Base-by-base conservation (phyloP, 73 alveolate genomes). In the Uronychia binucleata region DNA sequence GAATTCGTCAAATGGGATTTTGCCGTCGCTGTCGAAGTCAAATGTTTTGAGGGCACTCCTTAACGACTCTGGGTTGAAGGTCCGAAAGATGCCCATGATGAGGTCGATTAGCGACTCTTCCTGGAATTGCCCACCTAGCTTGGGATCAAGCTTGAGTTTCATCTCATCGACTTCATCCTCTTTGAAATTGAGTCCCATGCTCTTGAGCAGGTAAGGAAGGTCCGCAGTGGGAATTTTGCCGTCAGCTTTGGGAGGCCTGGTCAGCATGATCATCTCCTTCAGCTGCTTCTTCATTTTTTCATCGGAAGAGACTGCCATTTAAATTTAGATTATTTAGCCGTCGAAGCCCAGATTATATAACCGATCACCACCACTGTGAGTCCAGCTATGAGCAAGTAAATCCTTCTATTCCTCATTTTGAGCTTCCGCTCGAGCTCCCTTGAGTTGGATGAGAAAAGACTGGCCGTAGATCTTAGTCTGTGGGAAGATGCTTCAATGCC, bases 11-110 rank as follows among this genome's bases (percentile, higher is more conserved):
- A 13, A 67, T 5, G 78, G 78, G 32, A 67, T 67, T 28, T 67
- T 67, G 29, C 78, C 78, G 26, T 67, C 78, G 32, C 32, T 67
- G 32, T 67, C 78, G 26, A 67, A 67, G 78, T 67, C 78, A 30
- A 67, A 67, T 13, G 78, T 67, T 26, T 67, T 67, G 14, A 67
- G 30, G 5, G 78, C 78, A 13, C 14, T 67, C 29, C 5, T 28
- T 5, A 67, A 30, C 30, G 78, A 26, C 5, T 67, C 78, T 13
- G 29, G 29, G 26, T 28, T 67, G 32, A 26, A 67, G 5, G 29
- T 26, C 5, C 30, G 5, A 28, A 67, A 67, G 5, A 67, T 67
- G 1, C 32, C 78, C 29, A 67, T 67, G 32, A 67, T 25, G 1
- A 67, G 34, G 14, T 67, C 78, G 26, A 67, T 28, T 28, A 67